phyloP scores from a whole-genome alignment of 164 flowering plant species.

The Vitis rotundifolia region DNA sequence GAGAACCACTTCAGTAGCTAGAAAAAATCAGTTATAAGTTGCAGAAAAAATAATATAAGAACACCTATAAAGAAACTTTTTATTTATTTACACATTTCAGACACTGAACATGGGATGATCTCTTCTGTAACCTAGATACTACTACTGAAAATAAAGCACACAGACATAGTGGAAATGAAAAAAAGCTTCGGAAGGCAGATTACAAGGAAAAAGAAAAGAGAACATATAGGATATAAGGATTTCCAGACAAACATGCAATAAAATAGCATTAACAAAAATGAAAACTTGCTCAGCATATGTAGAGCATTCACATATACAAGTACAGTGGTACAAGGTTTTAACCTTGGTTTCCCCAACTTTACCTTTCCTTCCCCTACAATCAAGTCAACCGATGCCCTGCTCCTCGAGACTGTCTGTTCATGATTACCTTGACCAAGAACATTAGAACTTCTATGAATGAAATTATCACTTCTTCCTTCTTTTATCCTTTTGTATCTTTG shows the following conservation, averaged over 20 bases:
- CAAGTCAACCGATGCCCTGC: slow-evolving; percentile 50
- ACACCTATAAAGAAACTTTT: neutral
- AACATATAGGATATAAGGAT: slow-evolving; percentile 3
- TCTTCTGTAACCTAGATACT: slow-evolving; percentile 10
- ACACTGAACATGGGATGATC: slow-evolving; percentile 8
- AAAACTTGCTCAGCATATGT: slow-evolving; percentile 21
- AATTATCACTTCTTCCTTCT: slow-evolving; percentile 16
- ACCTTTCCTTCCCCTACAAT: slow-evolving; percentile 64
- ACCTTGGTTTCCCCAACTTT: slow-evolving; percentile 46
- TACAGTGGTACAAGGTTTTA: slow-evolving; percentile 30
- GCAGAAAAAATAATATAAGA: no score
- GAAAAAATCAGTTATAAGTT: no score
- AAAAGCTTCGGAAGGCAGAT: slow-evolving; percentile 3
- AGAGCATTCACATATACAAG: slow-evolving; percentile 31
- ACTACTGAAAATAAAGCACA: slow-evolving; percentile 9
- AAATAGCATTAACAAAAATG: slow-evolving; percentile 23
- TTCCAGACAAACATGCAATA: slow-evolving; percentile 16
- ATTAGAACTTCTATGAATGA: slow-evolving; percentile 20
- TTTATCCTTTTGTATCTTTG: slow-evolving; percentile 17
- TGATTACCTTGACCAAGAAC: slow-evolving; percentile 20
- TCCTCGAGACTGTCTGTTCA: slow-evolving; percentile 28
- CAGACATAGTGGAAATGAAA: slow-evolving; percentile 9
- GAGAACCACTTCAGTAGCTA: no score
- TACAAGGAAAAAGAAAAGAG: slow-evolving; percentile 2
- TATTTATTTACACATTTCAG: slow-evolving; percentile 9